A percentile compares a stretch with the other conserved stretches of the same genome.
phyloP scores from a whole-genome alignment of 148 eudicot genomes.

The Amaranthus hypochondriacus region DNA sequence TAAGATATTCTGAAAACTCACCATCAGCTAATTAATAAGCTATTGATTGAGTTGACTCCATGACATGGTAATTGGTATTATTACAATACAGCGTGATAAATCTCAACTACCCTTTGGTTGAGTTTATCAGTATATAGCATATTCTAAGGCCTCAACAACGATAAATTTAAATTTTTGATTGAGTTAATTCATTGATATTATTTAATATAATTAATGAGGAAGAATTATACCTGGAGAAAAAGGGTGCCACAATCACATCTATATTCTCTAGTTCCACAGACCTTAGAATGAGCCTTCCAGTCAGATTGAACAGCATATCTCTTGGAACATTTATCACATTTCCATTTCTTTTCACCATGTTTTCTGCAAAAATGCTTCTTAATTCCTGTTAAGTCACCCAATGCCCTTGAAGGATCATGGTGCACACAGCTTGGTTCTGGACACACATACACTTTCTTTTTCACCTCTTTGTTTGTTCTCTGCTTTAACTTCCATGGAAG shows the following conservation, averaged over 20 bases:
- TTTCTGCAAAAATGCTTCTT: constrained; percentile 89
- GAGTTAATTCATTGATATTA: not conserved
- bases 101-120: too few species aligned
- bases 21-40: too few species aligned
- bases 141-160: too few species aligned
- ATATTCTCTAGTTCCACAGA: constrained; percentile 91
- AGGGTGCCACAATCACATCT: constrained; percentile 97
- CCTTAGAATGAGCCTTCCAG: constrained; percentile 95
- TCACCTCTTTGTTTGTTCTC: constrained; percentile 58
- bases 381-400: constrained; percentile 88
- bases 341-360: constrained; percentile 94
- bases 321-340: constrained; percentile 89
- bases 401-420: constrained; percentile 83
- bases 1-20: too few species aligned
- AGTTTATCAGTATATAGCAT: too few species aligned
- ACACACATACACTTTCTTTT: constrained; percentile 85
- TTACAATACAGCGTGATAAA: too few species aligned
- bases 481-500: constrained; percentile 96
- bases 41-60: too few species aligned
- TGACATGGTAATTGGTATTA: too few species aligned
- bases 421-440: constrained; percentile 78
- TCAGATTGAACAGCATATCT: constrained; percentile 95
- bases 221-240: constrained; percentile 69
- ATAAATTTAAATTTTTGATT: too few species aligned
- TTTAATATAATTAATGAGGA: too few species aligned